Evolutionary conservation across 2,329 filamentous ascomycete species (phyloP), one percentile per base, ranked within the genome.

Genomic region (Curvularia hawaiiensis): DNA sequence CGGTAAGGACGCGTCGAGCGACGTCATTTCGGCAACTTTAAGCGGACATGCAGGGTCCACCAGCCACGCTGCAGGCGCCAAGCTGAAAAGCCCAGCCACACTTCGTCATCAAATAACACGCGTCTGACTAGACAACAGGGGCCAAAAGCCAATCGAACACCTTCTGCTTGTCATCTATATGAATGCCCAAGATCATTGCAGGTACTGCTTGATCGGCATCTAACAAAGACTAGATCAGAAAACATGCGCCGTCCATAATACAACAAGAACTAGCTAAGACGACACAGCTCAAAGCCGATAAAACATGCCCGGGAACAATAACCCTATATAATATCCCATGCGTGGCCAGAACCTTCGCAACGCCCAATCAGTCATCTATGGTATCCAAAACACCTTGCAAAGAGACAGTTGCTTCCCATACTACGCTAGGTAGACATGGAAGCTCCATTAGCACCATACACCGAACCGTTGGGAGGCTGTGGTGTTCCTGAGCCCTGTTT

Each of bases 401-500:
- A 54, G 35, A 11, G 24, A 46, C 26, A 40, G 16, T 26, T 24
- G 28, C 50, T 60, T 51, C 55, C 48, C 26, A 46, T 43, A 31
- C 22, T 50, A 52, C 39, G 14, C 53, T 56, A 68, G 20, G 63
- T 71, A 22, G 63, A 62, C 68, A 70, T 69, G 4, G 68, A 70
- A 14, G 57, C 45, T 24, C 56, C 56, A 10, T 58, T 58, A 22
- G 50, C 35, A 30, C 52, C 52, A 41, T 53, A 57, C 31, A 38
- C 69, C 20, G 68, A 68, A 4, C 68, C 64, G 28, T 68, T 73
- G 1, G 71, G 66, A 10, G 74, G 75, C 56, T 77, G 75, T 5
- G 75, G 75, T 18, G 75, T 77, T 4, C 73, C 72, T 18, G 73
- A 75, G 10, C 65, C 72, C 55, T 71, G 70, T 45, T 71, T 66